A percentile compares a stretch with the other conserved stretches of the same genome.
Evolutionary conservation across 2,329 filamentous ascomycete genomes (phyloP).

Genomic region (Seiridium cupressi): DNA sequence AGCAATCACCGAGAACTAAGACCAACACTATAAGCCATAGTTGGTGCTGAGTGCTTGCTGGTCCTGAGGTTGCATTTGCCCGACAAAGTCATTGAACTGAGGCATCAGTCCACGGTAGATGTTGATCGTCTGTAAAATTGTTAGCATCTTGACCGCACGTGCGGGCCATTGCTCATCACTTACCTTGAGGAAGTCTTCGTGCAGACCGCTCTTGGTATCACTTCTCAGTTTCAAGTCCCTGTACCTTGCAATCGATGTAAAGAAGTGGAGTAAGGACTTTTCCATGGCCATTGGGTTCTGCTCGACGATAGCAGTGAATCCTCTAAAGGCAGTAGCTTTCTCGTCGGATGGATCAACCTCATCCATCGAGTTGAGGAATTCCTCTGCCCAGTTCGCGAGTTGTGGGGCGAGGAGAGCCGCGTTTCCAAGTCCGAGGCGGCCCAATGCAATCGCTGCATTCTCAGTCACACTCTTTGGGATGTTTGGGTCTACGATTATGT

Average conservation of each 20-base stretch:
- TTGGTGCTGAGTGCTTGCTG: conserved; percentile 46
- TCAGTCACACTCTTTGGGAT: conserved; percentile 86
- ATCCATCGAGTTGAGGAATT: conserved; percentile 79
- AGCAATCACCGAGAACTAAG: neutral
- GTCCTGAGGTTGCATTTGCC: conserved; percentile 47
- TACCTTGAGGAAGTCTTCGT: conserved; percentile 75
- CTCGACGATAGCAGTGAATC: conserved; percentile 81
- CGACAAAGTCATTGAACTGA: conserved; percentile 54
- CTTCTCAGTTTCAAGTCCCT: conserved; percentile 60
- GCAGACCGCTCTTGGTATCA: conserved; percentile 63
- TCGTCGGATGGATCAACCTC: conserved; percentile 88
- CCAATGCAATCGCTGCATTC: conserved; percentile 91
- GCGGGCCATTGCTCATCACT: conserved; percentile 26
- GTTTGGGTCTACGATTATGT: conserved; percentile 81
- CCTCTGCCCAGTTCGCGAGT: conserved; percentile 74
- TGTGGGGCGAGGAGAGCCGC: conserved; percentile 75
- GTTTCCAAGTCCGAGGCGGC: conserved; percentile 79
- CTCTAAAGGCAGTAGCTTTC: conserved; percentile 89
- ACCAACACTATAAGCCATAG: conserved; percentile 39
- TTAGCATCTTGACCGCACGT: conserved; percentile 32
- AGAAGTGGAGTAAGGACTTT: conserved; percentile 76
- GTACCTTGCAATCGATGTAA: conserved; percentile 79
- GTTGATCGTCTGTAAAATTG: conserved; percentile 42
- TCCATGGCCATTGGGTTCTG: conserved; percentile 93
- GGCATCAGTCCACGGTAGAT: conserved; percentile 60